Base-by-base conservation (phyloP, 495 filamentous ascomycete species). In the Wilcoxina mikolae region DNA sequence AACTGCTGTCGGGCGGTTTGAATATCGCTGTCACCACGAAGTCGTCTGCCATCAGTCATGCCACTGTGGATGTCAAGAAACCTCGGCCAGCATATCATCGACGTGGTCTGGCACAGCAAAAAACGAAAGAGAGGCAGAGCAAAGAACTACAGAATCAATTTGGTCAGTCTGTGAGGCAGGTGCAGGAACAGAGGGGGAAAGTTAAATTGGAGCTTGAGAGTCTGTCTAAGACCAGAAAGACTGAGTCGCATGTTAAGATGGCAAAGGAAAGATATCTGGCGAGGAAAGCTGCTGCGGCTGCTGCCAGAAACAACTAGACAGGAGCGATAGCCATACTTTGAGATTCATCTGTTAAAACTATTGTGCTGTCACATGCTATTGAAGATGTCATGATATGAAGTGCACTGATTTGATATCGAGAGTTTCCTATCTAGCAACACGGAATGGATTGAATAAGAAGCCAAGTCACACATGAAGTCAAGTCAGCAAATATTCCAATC, bases 261-360 rank as follows among this genome's bases (percentile, higher is more conserved):
- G 89, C 89, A 4, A 83, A 79, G 67, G 89, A 94, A 73, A 74
- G 89, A 56, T 95, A 88, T 67, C 68, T 95, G 58, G 83, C 85
- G 52, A 73, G 89, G 67, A 94, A 94, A 72, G 76, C 71, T 57
- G 84, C 85, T 58, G 78, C 81, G n/a, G 85, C 84, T 42, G 76
- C 52, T n/a, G n/a, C n/a, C n/a, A n/a, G n/a, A n/a, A 18, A 25
- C 20, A 17, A 25, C 47, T 15, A 31, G 24, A 33, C 25, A 50
- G 47, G 24, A 46, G 38, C 42, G 27, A 22, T 46, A 20, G 43
- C 31, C n/a, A n/a, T n/a, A n/a, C n/a, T n/a, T n/a, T n/a, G n/a
- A n/a, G n/a, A n/a, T n/a, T n/a, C n/a, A n/a, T n/a, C n/a, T n/a
- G n/a, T n/a, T n/a, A n/a, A n/a, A n/a, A n/a, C n/a, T n/a, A n/a